Conservation (phyloP, 164 flowering plant species). For the Liriodendron chinense region DNA sequence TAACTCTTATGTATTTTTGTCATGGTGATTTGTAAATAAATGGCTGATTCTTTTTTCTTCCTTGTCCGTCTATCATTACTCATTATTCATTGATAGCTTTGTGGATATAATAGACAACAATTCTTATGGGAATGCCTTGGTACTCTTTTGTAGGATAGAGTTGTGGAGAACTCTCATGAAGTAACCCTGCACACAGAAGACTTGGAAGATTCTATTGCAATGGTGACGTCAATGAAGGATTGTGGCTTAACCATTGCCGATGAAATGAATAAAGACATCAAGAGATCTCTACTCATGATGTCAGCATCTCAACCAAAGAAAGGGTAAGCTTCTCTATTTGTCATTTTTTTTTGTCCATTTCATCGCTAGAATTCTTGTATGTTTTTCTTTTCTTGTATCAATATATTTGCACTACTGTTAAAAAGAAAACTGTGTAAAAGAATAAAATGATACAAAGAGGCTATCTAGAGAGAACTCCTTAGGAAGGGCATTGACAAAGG, state of each 20-base stretch:
- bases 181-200: conserved; percentile 66
- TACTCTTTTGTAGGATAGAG: conserved; percentile 27
- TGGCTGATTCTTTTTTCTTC: not conserved
- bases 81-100: not conserved
- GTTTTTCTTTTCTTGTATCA: not conserved
- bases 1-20: not conserved
- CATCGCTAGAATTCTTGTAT: not conserved
- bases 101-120: not conserved
- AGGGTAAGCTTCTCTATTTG: conserved; percentile 27
- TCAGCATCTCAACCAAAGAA: conserved; percentile 52
- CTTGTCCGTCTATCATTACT: not conserved
- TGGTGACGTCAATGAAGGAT: conserved; percentile 76
- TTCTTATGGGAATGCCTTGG: not conserved
- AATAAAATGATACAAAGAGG: not conserved
- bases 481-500: too few species aligned
- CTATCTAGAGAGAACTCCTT: not conserved
- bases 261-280: conserved; percentile 73
- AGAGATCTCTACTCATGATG: conserved; percentile 54
- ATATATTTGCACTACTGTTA: not conserved
- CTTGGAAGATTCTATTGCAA: conserved; percentile 64
- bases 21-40: not conserved
- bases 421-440: too few species aligned
- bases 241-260: conserved; percentile 61
- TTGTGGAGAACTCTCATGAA: conserved; percentile 54
- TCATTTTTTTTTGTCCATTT: not conserved